Evolutionary conservation across 2,329 filamentous ascomycete genomes (phyloP).

Genomic region (Emydomyces testavorans): DNA sequence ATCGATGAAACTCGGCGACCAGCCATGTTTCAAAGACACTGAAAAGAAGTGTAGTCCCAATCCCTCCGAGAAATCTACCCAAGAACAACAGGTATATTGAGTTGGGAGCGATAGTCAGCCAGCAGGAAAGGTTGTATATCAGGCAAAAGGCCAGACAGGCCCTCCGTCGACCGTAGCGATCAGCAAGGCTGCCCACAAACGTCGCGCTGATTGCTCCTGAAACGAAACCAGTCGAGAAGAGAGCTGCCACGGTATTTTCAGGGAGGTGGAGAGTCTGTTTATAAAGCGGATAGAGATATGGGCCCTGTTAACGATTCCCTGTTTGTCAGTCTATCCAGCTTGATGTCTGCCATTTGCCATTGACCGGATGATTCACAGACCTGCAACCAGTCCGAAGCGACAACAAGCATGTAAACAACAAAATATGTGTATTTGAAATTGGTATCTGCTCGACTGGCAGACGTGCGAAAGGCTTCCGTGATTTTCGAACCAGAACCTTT

Average conservation of each 20-base stretch:
- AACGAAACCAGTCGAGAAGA: conserved; percentile 14
- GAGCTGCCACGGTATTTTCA: conserved; percentile 11
- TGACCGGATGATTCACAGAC: conserved; percentile 1
- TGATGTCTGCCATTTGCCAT: too few species aligned
- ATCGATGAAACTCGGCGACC: conserved; percentile 45
- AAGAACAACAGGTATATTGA: conserved; percentile 39
- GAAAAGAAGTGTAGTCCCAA: conserved; percentile 48
- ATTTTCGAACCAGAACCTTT: neutral
- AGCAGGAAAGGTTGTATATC: conserved; percentile 17
- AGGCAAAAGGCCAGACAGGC: conserved; percentile 13
- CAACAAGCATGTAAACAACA: conserved; percentile 12
- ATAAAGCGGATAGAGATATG: conserved; percentile 15
- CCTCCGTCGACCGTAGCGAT: conserved; percentile 12
- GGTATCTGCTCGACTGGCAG: neutral
- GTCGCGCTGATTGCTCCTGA: conserved; percentile 14
- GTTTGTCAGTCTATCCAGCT: too few species aligned
- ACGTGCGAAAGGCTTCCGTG: neutral
- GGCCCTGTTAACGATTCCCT: conserved; percentile 6
- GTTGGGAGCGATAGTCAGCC: conserved; percentile 24
- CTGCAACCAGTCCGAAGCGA: conserved; percentile 16
- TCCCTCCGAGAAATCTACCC: conserved; percentile 45
- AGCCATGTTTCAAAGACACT: conserved; percentile 53
- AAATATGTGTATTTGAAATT: conserved; percentile 11
- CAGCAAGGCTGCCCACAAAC: conserved; percentile 14
- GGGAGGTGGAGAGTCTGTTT: conserved; percentile 13